Evolutionary conservation across 495 filamentous ascomycete species (phyloP).

Genomic region (Daldinia vernicosa): DNA sequence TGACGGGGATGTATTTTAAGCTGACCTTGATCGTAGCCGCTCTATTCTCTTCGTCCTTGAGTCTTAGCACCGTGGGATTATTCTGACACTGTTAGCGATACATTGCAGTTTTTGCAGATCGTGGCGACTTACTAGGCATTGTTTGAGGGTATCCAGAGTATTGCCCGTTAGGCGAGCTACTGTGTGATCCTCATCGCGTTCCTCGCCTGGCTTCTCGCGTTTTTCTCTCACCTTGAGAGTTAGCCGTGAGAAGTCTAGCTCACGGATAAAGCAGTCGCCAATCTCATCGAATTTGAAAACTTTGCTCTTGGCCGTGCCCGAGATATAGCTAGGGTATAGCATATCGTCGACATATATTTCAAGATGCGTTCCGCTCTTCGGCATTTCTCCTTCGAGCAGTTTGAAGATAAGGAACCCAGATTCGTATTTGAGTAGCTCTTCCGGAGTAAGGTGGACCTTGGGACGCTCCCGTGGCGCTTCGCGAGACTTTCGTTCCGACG

Average conservation of each 20-base stretch:
- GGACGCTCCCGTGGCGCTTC: slow-evolving; percentile 69
- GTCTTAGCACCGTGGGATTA: slow-evolving; percentile 80
- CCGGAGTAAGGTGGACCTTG: slow-evolving; percentile 77
- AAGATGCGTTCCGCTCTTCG: slow-evolving; percentile 77
- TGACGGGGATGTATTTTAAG: slow-evolving; percentile 90
- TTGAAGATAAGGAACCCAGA: slow-evolving; percentile 95
- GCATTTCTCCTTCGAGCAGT: slow-evolving; percentile 84
- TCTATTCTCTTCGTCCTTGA: slow-evolving; percentile 79
- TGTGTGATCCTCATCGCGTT: slow-evolving; percentile 71
- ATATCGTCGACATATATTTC: slow-evolving; percentile 96
- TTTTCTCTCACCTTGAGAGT: slow-evolving; percentile 84
- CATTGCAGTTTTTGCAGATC: background rate
- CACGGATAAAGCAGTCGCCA: slow-evolving; percentile 94
- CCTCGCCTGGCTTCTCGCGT: slow-evolving; percentile 75
- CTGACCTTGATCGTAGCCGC: slow-evolving; percentile 85
- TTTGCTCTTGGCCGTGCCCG: slow-evolving; percentile 72
- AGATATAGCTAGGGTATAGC: slow-evolving; percentile 88
- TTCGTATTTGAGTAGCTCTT: slow-evolving; percentile 85
- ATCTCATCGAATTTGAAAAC: slow-evolving; percentile 82
- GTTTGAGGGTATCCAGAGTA: slow-evolving; percentile 84
- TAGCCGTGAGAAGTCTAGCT: slow-evolving; percentile 93
- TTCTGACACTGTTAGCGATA: slow-evolving; percentile 63
- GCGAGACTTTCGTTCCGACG: slow-evolving; percentile 61
- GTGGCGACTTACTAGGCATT: slow-evolving; percentile 72
- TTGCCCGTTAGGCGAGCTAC: slow-evolving; percentile 85